Percentiles rank a stretch among this genome's conserved stretches.
phyloP scores from a whole-genome alignment of 2,329 filamentous ascomycete species.

The Claviceps humidiphila region DNA sequence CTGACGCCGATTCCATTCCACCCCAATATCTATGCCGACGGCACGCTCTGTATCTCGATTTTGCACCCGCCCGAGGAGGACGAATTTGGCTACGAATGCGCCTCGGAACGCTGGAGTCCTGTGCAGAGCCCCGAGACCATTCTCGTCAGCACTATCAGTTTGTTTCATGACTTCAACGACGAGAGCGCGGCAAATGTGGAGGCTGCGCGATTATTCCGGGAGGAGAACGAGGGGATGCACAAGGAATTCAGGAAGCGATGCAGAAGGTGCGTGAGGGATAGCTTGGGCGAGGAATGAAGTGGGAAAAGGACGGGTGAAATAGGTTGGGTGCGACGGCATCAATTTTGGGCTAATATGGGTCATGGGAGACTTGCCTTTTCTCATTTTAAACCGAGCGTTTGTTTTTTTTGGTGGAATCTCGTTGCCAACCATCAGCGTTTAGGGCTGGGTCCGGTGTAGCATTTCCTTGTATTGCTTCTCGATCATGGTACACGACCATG shows the following conservation, averaged over 20 bases:
- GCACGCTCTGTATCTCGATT: slow-evolving; percentile 92
- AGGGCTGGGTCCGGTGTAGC: neutral
- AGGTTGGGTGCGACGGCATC: too few species aligned
- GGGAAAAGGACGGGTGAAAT: too few species aligned
- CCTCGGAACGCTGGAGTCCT: slow-evolving; percentile 82
- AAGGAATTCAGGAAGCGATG: slow-evolving; percentile 70
- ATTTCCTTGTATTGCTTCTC: neutral
- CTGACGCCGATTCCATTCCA: slow-evolving; percentile 75
- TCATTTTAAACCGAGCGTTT: neutral
- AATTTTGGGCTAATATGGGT: too few species aligned
- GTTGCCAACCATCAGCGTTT: neutral
- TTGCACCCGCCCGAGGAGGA: slow-evolving; percentile 92
- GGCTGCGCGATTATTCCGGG: slow-evolving; percentile 76
- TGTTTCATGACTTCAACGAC: slow-evolving; percentile 86
- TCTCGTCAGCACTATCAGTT: slow-evolving; percentile 77
- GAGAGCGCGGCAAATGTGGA: slow-evolving; percentile 94
- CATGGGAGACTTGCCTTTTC: too few species aligned
- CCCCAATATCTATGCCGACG: slow-evolving; percentile 81
- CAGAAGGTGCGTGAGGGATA: slow-evolving; percentile 67
- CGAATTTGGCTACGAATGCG: slow-evolving; percentile 82
- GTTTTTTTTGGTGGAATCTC: neutral
- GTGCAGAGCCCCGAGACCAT: slow-evolving; percentile 95
- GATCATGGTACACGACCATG: neutral
- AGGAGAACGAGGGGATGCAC: slow-evolving; percentile 48
- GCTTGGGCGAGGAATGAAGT: slow-evolving; percentile 54